Percentiles rank a stretch among this genome's conserved stretches.
phyloP scores from a whole-genome alignment of 345 rosid species.

The Microthlaspi erraticum region DNA sequence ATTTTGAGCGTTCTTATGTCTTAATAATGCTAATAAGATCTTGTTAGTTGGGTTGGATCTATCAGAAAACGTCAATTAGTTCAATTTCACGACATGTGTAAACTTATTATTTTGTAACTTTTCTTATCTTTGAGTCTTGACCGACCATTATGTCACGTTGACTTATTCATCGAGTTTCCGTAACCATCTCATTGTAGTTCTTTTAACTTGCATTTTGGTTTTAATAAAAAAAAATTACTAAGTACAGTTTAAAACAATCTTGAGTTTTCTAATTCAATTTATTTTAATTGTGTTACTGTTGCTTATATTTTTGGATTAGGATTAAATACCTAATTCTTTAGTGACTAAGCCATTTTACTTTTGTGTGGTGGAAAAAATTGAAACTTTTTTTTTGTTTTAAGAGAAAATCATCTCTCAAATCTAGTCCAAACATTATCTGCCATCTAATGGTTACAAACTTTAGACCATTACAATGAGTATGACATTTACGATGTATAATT shows the following conservation, averaged over 20 bases:
- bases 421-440: background rate
- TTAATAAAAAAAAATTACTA: background rate
- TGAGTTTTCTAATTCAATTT: background rate
- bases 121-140: conserved; percentile 20
- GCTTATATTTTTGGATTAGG: conserved; percentile 20
- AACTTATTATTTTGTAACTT: conserved; percentile 15
- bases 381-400: background rate
- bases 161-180: conserved; percentile 17
- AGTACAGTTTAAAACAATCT: background rate
- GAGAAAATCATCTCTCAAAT: background rate
- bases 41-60: conserved; percentile 29
- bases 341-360: too few relatives aligned
- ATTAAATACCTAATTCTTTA: conserved; percentile 14
- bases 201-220: conserved; percentile 15
- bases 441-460: conserved; percentile 1
- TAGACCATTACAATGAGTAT: background rate
- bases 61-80: conserved; percentile 10
- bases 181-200: background rate
- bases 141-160: conserved; percentile 34
- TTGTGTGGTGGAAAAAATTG: background rate
- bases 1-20: background rate
- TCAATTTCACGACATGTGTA: conserved; percentile 22
- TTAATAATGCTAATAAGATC: background rate
- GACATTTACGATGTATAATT: conserved; percentile 23
- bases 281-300: conserved; percentile 14